Evolutionary conservation across 129 eudicot genomes (phyloP), one percentile per base, ranked within the genome.

Genomic region (Centaurea solstitialis): DNA sequence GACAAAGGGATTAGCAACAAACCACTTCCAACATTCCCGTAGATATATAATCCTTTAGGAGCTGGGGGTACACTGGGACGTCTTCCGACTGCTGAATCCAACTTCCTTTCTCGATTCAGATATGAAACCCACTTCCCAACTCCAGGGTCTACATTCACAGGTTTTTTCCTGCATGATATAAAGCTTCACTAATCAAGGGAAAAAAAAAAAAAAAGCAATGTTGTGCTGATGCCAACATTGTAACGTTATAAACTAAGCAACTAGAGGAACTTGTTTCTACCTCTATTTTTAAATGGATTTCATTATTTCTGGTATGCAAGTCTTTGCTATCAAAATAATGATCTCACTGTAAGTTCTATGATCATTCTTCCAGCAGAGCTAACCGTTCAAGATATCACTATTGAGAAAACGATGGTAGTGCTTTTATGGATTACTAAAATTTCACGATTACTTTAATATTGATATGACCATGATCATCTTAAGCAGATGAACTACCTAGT

Each of bases 11-110:
- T 41, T 7, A 84, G 74, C 26, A 80, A 75, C 87, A 78, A 66
- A 95, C 99, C 99, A 89, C 99, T 95, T 89, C 99, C 99, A 79
- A 95, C 99, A 81, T 92, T 91, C 77, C 99, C 99, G 39, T 91
- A 93, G 20, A 95, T 77, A 86, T 95, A 95, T 40, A 95, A 79
- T 78, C 99, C 99, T 85, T 93, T 92, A 4, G 99, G 99, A 76
- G 99, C 98, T 21, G 82, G 80, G 30, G 99, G 99, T 43, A 93
- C 88, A 59, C 65, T 50, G 18, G 99, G 98, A 53, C 92, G 89
- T 17, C 70, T 86, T 8, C 98, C 98, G 75, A 90, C 90, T 45
- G 73, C 59, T 38, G 95, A 89, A 85, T 92, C 99, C 85, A 95
- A 88, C 73, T 95, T 95, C 87, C 83, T 91, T 87, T 95, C 98